A percentile compares a stretch with the other conserved stretches of the same genome.
Conservation (phyloP, 2,329 filamentous ascomycete genomes). For the Alternaria gansuensis region DNA sequence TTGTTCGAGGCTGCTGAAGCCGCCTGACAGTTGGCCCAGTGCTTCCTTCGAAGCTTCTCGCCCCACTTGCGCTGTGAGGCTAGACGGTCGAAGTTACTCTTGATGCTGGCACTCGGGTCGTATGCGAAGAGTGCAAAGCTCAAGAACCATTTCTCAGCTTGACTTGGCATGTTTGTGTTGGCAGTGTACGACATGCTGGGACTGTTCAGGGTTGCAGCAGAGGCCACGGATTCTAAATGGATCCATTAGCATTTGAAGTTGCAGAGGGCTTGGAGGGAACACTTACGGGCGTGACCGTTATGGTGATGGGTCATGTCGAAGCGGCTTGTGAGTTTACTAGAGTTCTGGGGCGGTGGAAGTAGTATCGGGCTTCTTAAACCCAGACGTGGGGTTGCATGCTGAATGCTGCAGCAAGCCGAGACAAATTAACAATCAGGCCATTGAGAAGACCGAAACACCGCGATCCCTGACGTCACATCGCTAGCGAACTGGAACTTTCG, state of each 20-base stretch:
- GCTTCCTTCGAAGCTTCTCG: conserved; percentile 2
- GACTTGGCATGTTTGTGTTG: not conserved
- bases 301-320: not conserved
- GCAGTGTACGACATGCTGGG: not conserved
- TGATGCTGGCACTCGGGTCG: not conserved
- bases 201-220: not conserved
- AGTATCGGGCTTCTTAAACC: not conserved
- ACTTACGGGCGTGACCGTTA: conserved; percentile 7
- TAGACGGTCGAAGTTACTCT: not conserved
- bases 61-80: conserved; percentile 7
- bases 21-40: not conserved
- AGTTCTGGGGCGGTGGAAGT: not conserved
- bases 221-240: not conserved
- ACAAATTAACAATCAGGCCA: conserved; percentile 1
- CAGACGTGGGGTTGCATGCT: not conserved
- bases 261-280: not conserved
- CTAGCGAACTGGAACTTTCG: not conserved
- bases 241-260: not conserved
- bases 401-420: conserved; percentile 3
- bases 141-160: not conserved
- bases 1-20: not conserved
- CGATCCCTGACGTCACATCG: conserved; percentile 3
- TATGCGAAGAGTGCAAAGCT: not conserved
- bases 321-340: not conserved
- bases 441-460: not conserved